Conservation (phyloP, 257 asterid species). For the Fraxinus quadrangulata region DNA sequence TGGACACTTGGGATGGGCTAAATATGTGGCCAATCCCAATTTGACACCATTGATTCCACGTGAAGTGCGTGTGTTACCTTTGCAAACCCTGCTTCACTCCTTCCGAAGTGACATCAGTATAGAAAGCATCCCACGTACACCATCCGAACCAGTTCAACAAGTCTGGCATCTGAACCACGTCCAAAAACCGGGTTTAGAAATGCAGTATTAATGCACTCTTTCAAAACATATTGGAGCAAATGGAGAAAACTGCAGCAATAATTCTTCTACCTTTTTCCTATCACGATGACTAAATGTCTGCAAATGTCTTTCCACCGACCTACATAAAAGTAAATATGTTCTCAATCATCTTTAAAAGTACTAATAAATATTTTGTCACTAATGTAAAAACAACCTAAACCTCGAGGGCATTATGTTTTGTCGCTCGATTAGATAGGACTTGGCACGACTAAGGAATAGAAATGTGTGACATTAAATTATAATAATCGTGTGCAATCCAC, state of each 20-base stretch:
- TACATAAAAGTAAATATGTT: slow-evolving; percentile 32
- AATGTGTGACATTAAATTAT: background rate
- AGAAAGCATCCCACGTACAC: slow-evolving; percentile 99
- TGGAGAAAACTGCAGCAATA: slow-evolving; percentile 7
- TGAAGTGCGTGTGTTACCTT: slow-evolving; percentile 42
- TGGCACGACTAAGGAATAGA: background rate
- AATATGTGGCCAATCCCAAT: background rate
- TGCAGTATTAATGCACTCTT: background rate
- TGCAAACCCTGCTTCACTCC: slow-evolving; percentile 82
- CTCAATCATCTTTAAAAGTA: background rate
- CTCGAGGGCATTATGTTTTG: background rate
- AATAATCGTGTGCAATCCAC: no score
- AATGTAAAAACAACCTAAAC: background rate
- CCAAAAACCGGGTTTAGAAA: slow-evolving; percentile 15
- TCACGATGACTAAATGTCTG: slow-evolving; percentile 86
- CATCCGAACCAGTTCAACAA: slow-evolving; percentile 97
- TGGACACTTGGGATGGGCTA: background rate
- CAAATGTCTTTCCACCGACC: slow-evolving; percentile 81
- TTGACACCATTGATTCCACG: background rate
- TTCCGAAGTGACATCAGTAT: slow-evolving; percentile 78
- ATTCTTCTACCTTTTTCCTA: slow-evolving; percentile 67
- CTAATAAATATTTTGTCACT: background rate
- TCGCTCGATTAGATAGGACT: background rate
- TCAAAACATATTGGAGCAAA: background rate
- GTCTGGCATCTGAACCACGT: slow-evolving; percentile 73